Conservation (phyloP, 495 filamentous ascomycete genomes). For the Aspergillus asperescens region DNA sequence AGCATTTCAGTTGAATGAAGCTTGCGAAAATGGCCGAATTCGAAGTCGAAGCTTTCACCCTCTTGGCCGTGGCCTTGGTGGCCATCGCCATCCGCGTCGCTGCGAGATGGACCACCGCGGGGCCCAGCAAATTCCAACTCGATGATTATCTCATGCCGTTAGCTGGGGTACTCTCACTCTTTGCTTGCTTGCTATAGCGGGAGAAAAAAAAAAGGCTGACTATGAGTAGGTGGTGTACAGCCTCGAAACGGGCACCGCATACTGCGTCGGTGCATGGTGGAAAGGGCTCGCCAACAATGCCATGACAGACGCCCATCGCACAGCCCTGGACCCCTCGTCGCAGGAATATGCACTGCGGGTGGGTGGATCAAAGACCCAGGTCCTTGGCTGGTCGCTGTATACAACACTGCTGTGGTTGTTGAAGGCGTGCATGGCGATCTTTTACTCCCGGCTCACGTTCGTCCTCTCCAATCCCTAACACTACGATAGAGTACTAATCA, state of each 20-base stretch:
- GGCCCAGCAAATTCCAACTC: slow-evolving; percentile 43
- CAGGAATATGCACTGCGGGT: slow-evolving; percentile 47
- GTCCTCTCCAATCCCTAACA: slow-evolving; percentile 1
- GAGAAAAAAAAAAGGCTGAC: too few relatives aligned
- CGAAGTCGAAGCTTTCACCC: slow-evolving; percentile 48
- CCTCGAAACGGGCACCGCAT: slow-evolving; percentile 43
- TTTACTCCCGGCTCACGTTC: slow-evolving; percentile 59
- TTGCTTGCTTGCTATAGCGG: background rate
- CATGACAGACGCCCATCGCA: slow-evolving; percentile 48
- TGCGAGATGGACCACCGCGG: slow-evolving; percentile 48
- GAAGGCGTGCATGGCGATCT: slow-evolving; percentile 54
- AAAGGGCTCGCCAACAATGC: slow-evolving; percentile 49
- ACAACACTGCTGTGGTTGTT: slow-evolving; percentile 52
- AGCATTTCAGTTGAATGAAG: too few relatives aligned
- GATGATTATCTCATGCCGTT: slow-evolving; percentile 60
- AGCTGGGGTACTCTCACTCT: slow-evolving; percentile 36
- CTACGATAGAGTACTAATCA: background rate
- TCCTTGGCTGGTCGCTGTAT: slow-evolving; percentile 55
- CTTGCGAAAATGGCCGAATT: slow-evolving; percentile 24
- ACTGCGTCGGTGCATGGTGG: slow-evolving; percentile 45
- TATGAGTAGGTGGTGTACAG: slow-evolving; percentile 32
- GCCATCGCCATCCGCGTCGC: slow-evolving; percentile 46
- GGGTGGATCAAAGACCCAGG: slow-evolving; percentile 53
- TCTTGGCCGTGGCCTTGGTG: slow-evolving; percentile 45
- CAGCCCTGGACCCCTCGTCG: slow-evolving; percentile 35